A percentile compares a stretch with the other conserved stretches of the same genome.
These are phyloP conservation scores for Rosellinia necatrix DNA, from an alignment of 2,329 filamentous ascomycete species.

Conservation along the genomic window DNA sequence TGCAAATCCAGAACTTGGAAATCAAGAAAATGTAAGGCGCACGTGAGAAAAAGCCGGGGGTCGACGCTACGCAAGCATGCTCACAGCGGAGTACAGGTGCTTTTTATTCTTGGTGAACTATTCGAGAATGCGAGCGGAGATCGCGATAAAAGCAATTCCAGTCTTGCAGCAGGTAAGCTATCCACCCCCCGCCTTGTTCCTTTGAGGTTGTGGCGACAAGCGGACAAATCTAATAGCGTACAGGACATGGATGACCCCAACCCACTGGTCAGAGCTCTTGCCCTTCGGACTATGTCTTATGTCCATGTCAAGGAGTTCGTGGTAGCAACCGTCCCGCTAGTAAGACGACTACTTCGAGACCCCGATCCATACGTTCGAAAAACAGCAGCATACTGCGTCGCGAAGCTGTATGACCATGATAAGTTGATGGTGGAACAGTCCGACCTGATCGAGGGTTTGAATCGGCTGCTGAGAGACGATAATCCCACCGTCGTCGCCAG, in stretches of 20 bases:
- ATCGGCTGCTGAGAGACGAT: slow-evolving; percentile 87
- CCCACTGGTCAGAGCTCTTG: slow-evolving; percentile 87
- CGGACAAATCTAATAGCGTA: slow-evolving; percentile 26
- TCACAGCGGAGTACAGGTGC: slow-evolving; percentile 66
- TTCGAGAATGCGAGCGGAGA: slow-evolving; percentile 88
- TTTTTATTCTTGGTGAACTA: slow-evolving; percentile 98
- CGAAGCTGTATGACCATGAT: slow-evolving; percentile 97
- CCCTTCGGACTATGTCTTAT: slow-evolving; percentile 94
- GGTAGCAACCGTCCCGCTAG: slow-evolving; percentile 81
- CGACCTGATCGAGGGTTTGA: slow-evolving; percentile 89
- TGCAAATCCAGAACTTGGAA: slow-evolving; percentile 91
- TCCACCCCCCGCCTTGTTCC: not conserved
- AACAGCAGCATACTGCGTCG: slow-evolving; percentile 93
- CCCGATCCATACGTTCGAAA: slow-evolving; percentile 95
- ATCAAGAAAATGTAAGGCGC: slow-evolving; percentile 95
- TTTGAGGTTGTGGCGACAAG: not conserved
- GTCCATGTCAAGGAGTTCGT: slow-evolving; percentile 96
- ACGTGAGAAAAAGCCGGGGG: not conserved
- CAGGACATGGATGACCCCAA: slow-evolving; percentile 94
- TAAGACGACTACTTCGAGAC: slow-evolving; percentile 83
- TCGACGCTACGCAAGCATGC: slow-evolving; percentile 3
- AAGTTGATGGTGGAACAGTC: slow-evolving; percentile 85
- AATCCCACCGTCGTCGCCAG: slow-evolving; percentile 98
- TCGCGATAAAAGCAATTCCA: slow-evolving; percentile 89
- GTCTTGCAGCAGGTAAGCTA: slow-evolving; percentile 76